Evolutionary conservation across 768 basidiomycete genomes (phyloP), one percentile per base, ranked within the genome.

Genomic region (Rhizopogon salebrosus): DNA sequence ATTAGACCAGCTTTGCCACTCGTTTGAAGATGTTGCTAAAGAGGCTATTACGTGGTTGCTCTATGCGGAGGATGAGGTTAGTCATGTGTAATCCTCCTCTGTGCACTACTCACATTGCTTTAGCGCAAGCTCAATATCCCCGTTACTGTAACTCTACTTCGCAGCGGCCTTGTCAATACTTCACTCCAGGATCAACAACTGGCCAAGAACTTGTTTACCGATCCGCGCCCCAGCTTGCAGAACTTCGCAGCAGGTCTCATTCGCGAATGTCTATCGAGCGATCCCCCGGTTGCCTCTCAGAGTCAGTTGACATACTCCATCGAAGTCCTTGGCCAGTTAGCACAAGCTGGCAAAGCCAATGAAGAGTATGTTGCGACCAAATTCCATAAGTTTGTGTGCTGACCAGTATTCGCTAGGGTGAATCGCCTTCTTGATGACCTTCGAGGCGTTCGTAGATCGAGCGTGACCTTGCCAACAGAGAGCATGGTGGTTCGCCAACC

Each of bases 1-100:
- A 41, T 74, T 99, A 13, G 89, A 94, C 54, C 87, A 92, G 56
- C 74, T 99, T 38, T 98, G 97, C 66, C 84, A 85, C 56, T 75
- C 84, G 14, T 95, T 93, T 57, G 85, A 91, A 59, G 92, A 95
- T 58, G 95, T 98, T 41, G 91, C 89, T 16, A 94, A 94, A 68
- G 97, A 99, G 71, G 97, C 95, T 6, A 89, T 94, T 46, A 90
- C 89, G 2, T 99, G 97, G 97, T 75, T 99, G 43, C 73, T 98
- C 41, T 97, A 93, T 64, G 91, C 97, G 3, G 95, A 98, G 64
- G 97, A 99, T 64, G 91, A 95, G 74, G 93, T 94, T 52, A 52
- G 83, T 73, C 5, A 10, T 41, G 31, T 23, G 16, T 58, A 42
- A 18, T 11, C 18, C 24, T 13, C 7, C 31, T 37, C 4, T 20